phyloP scores from a whole-genome alignment of 768 basidiomycete genomes.

The Collybiopsis luxurians region DNA sequence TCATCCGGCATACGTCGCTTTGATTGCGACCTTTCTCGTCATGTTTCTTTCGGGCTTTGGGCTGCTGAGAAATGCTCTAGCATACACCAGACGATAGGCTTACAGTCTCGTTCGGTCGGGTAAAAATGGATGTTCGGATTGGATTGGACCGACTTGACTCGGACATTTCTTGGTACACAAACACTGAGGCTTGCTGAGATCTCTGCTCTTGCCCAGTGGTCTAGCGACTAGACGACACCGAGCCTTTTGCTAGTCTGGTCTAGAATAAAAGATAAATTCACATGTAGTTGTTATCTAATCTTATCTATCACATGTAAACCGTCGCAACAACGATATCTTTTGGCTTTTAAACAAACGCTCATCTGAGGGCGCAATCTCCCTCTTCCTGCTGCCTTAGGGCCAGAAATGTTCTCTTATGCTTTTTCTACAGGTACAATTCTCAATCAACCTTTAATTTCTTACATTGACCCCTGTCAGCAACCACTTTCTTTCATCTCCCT shows the following conservation, averaged over 20 bases:
- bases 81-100: not conserved
- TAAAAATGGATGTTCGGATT: too few relatives aligned
- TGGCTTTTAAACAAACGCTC: too few relatives aligned
- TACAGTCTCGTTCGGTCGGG: not conserved
- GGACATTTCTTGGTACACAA: too few relatives aligned
- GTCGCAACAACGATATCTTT: too few relatives aligned
- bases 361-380: not conserved
- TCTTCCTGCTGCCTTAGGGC: conserved; percentile 9
- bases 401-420: conserved; percentile 28
- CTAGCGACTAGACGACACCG: too few relatives aligned
- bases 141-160: too few relatives aligned
- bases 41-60: conserved; percentile 67
- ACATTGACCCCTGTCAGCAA: conserved; percentile 36
- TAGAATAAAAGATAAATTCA: too few relatives aligned
- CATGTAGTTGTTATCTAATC: too few relatives aligned
- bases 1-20: conserved; percentile 54
- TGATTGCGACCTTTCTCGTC: conserved; percentile 56
- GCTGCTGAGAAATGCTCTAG: conserved; percentile 37
- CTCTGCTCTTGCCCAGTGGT: too few relatives aligned
- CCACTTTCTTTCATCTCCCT: conserved; percentile 62
- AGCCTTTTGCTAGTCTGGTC: too few relatives aligned
- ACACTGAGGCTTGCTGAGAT: too few relatives aligned
- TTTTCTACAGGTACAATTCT: conserved; percentile 22
- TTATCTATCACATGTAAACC: too few relatives aligned
- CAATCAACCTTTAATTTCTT: conserved; percentile 2